These are phyloP conservation scores for Podospora tetraspora DNA, from an alignment of 495 filamentous ascomycete genomes.

Conservation along the genomic window DNA sequence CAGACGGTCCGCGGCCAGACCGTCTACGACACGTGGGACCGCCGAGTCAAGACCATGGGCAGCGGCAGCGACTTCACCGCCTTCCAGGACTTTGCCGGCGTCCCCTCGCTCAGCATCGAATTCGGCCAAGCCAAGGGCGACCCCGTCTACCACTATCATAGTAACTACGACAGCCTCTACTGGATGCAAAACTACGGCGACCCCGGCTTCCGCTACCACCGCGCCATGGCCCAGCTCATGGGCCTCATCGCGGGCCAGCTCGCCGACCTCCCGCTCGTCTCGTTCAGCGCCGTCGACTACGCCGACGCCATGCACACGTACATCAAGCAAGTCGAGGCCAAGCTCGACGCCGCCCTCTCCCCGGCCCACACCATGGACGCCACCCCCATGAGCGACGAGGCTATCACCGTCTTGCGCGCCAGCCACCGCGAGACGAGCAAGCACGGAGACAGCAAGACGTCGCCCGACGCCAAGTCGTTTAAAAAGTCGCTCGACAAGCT, in stretches of 20 bases:
- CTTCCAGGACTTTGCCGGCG: slow-evolving; percentile 87
- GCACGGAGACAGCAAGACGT: slow-evolving; percentile 32
- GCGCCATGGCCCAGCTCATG: slow-evolving; percentile 71
- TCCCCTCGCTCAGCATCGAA: slow-evolving; percentile 78
- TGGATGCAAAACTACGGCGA: slow-evolving; percentile 85
- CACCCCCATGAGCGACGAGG: slow-evolving; percentile 33
- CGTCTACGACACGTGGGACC: slow-evolving; percentile 69
- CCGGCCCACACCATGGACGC: slow-evolving; percentile 12
- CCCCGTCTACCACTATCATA: slow-evolving; percentile 72
- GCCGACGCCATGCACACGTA: slow-evolving; percentile 59
- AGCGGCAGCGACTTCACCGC: slow-evolving; percentile 85
- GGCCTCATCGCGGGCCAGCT: slow-evolving; percentile 74
- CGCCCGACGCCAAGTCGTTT: slow-evolving; percentile 37
- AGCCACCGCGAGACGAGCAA: slow-evolving; percentile 43
- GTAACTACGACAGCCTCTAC: slow-evolving; percentile 87
- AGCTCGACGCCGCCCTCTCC: slow-evolving; percentile 39
- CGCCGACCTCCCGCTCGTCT: slow-evolving; percentile 69
- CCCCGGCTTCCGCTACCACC: slow-evolving; percentile 78
- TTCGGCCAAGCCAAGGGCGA: slow-evolving; percentile 50
- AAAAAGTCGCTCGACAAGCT: slow-evolving; percentile 39
- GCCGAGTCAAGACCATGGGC: slow-evolving; percentile 61
- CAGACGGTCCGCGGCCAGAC: slow-evolving; percentile 73
- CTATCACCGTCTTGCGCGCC: slow-evolving; percentile 49
- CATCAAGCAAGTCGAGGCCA: slow-evolving; percentile 60
- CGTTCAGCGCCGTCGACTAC: slow-evolving; percentile 73